phyloP scores from a whole-genome alignment of 805 yeast genomes.

The Starmera amethionina region DNA sequence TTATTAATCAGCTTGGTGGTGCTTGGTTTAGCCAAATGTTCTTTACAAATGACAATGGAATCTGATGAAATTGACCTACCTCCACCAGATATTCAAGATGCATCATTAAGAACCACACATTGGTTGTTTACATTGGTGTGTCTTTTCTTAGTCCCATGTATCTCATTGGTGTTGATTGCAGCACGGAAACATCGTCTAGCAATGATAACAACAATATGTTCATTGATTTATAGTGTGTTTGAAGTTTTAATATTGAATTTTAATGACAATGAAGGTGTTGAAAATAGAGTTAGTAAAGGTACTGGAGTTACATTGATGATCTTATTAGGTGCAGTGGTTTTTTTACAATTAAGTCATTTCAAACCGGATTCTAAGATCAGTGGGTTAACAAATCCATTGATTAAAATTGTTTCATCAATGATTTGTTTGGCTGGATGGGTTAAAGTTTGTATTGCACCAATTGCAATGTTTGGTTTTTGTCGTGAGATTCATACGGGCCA shows the following conservation, averaged over 20 bases:
- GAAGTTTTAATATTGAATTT: constrained; percentile 52
- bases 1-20: no score
- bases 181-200: constrained; percentile 40
- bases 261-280: constrained; percentile 57
- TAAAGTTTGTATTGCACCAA: constrained; percentile 69
- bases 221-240: constrained; percentile 40
- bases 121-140: constrained; percentile 45
- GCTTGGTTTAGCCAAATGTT: no score
- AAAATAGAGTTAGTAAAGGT: constrained; percentile 57
- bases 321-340: constrained; percentile 39
- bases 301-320: constrained; percentile 54
- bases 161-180: constrained; percentile 43
- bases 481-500: constrained; percentile 80
- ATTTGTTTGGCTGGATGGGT: constrained; percentile 63
- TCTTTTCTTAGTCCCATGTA: constrained; percentile 45
- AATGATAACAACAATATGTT: constrained; percentile 33
- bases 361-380: constrained; percentile 24
- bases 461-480: constrained; percentile 82
- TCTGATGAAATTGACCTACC: constrained; percentile 20
- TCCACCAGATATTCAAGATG: constrained; percentile 30
- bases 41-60: constrained; percentile 21
- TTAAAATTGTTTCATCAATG: constrained; percentile 29
- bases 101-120: constrained; percentile 49
- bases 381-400: constrained; percentile 26
- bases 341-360: constrained; percentile 18